Conservation (phyloP, 2,329 filamentous ascomycete genomes). For the Davidsoniella neocaledoniae region DNA sequence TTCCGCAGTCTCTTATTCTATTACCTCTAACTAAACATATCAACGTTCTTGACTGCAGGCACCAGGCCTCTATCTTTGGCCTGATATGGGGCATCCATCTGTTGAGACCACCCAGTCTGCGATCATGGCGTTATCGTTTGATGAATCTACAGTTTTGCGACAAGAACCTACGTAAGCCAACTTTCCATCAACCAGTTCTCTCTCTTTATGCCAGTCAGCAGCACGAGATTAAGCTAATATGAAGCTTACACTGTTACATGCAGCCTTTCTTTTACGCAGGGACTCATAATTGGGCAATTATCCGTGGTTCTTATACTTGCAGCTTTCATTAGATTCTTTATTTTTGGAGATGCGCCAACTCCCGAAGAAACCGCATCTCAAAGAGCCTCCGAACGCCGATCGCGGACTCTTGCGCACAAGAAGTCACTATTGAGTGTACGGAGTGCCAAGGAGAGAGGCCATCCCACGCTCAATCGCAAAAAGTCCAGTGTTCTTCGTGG, state of each 20-base stretch:
- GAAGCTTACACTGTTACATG: background rate
- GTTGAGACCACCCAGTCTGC: constrained; percentile 4
- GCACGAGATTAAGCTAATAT: background rate
- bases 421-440: constrained; percentile 52
- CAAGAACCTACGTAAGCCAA: constrained; percentile 28
- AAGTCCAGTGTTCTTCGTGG: constrained; percentile 58
- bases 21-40: background rate
- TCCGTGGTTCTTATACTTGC: constrained; percentile 82
- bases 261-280: constrained; percentile 82
- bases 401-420: constrained; percentile 59
- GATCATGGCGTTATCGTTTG: constrained; percentile 10
- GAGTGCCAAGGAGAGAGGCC: constrained; percentile 18
- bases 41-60: background rate
- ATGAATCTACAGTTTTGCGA: constrained; percentile 14
- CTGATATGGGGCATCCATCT: constrained; percentile 7
- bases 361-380: constrained; percentile 63
- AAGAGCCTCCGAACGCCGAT: constrained; percentile 56
- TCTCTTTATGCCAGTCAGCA: too few species aligned
- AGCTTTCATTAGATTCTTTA: constrained; percentile 98
- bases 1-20: background rate
- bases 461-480: constrained; percentile 37
- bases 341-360: constrained; percentile 85
- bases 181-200: background rate
- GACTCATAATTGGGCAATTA: constrained; percentile 81
- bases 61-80: background rate